phyloP scores from a whole-genome alignment of 2,329 filamentous ascomycete genomes.

The Bipolaris cookei region DNA sequence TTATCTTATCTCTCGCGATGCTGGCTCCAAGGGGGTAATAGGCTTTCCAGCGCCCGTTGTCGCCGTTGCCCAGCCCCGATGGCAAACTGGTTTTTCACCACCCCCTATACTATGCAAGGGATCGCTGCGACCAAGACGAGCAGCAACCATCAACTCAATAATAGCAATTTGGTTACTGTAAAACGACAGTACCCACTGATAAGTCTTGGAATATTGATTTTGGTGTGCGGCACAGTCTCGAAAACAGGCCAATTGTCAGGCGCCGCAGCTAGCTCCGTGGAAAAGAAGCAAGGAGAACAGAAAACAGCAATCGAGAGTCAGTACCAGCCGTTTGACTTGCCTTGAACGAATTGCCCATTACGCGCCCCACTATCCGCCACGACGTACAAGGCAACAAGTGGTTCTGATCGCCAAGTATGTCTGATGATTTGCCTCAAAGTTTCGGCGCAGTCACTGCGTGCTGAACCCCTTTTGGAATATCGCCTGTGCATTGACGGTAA shows the following conservation, averaged over 20 bases:
- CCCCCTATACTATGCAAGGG: conserved; percentile 1
- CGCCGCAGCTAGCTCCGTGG: background rate
- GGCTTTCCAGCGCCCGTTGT: background rate
- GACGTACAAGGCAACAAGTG: background rate
- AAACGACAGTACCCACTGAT: background rate
- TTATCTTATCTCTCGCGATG: background rate
- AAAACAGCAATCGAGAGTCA: conserved; percentile 1
- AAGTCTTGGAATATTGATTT: background rate
- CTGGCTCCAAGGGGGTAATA: background rate
- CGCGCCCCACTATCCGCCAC: conserved; percentile 5
- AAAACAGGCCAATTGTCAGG: conserved; percentile 1
- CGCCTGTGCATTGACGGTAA: conserved; percentile 7
- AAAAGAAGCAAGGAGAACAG: background rate
- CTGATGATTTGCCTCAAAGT: conserved; percentile 10
- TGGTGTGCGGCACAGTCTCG: conserved; percentile 2
- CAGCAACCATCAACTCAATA: background rate
- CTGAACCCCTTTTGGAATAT: conserved; percentile 3
- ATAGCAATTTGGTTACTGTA: background rate
- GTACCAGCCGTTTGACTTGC: conserved; percentile 1
- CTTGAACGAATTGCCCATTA: conserved; percentile 1
- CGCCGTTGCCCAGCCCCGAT: background rate
- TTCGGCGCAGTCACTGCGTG: conserved; percentile 9
- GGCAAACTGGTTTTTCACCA: background rate
- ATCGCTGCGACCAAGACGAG: background rate
- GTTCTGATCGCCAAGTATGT: conserved; percentile 6